Percentiles rank a stretch among this genome's conserved stretches.
These are phyloP conservation scores for Filobasidium floriforme DNA, from an alignment of 768 basidiomycete genomes.

Conservation along the genomic window DNA sequence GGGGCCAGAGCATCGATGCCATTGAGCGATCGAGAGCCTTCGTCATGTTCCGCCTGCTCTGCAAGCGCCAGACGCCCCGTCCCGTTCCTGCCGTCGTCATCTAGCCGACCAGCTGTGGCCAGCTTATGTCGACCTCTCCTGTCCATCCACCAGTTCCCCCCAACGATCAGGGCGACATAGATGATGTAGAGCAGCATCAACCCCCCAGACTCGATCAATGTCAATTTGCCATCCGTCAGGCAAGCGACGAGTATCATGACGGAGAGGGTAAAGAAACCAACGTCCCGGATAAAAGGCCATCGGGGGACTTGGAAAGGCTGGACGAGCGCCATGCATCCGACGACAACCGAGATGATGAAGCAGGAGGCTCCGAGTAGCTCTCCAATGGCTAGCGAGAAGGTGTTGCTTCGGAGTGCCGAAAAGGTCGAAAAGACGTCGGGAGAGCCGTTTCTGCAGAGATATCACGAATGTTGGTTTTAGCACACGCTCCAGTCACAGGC, in stretches of 20 bases:
- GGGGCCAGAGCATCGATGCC: too few relatives aligned
- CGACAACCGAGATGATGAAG: slow-evolving; percentile 93
- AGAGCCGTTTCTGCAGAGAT: slow-evolving; percentile 61
- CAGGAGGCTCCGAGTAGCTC: slow-evolving; percentile 91
- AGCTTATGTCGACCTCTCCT: slow-evolving; percentile 51
- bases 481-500: not conserved
- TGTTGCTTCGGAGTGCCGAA: slow-evolving; percentile 75
- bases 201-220: slow-evolving; percentile 61
- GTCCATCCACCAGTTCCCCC: slow-evolving; percentile 67
- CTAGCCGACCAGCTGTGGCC: slow-evolving; percentile 47
- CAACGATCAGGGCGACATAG: slow-evolving; percentile 70
- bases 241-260: slow-evolving; percentile 68
- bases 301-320: slow-evolving; percentile 80
- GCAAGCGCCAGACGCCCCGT: too few relatives aligned
- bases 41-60: too few relatives aligned
- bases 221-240: slow-evolving; percentile 67
- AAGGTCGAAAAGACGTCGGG: slow-evolving; percentile 96
- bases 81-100: not conserved
- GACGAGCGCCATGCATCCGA: slow-evolving; percentile 95
- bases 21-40: too few relatives aligned
- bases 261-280: slow-evolving; percentile 84
- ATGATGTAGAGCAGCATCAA: slow-evolving; percentile 66
- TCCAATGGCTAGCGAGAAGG: slow-evolving; percentile 84
- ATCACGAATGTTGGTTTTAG: not conserved
- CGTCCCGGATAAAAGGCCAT: slow-evolving; percentile 79